A percentile compares a stretch with the other conserved stretches of the same genome.
Evolutionary conservation across 169 alveolate species (phyloP).

Genomic region (Pseudocohnilembus persalinus): DNA sequence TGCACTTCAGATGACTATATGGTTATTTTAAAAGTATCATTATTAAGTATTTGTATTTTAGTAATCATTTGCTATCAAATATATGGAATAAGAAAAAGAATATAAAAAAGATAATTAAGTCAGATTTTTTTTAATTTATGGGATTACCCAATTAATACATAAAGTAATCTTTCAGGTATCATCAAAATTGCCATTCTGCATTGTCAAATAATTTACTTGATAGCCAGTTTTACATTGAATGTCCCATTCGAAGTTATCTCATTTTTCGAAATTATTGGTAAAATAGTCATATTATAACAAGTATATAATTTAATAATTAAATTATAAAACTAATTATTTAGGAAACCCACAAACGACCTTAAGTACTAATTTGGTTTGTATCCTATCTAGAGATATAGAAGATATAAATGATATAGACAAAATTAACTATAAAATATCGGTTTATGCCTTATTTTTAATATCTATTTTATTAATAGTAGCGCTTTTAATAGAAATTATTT

Average conservation of each 20-base stretch:
- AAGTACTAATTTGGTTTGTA: background rate
- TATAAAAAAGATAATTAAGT: background rate
- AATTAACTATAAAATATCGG: background rate
- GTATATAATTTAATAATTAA: no score
- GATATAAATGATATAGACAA: background rate
- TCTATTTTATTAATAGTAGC: background rate
- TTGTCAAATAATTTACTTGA: background rate
- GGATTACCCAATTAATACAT: background rate
- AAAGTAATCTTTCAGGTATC: background rate
- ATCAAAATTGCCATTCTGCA: background rate
- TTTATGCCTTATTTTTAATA: background rate
- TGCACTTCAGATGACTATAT: no score
- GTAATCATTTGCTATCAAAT: background rate
- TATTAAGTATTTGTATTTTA: no score
- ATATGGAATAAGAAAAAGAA: background rate
- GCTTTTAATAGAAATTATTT: background rate
- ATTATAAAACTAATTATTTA: no score
- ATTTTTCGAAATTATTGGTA: no score
- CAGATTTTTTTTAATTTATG: background rate
- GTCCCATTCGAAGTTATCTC: background rate
- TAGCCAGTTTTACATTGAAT: background rate
- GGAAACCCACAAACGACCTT: background rate
- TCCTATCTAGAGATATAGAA: background rate
- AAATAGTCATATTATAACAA: no score
- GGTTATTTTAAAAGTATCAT: no score